Base-by-base conservation (phyloP, 805 yeast genomes). In the Ogataea minuta region DNA sequence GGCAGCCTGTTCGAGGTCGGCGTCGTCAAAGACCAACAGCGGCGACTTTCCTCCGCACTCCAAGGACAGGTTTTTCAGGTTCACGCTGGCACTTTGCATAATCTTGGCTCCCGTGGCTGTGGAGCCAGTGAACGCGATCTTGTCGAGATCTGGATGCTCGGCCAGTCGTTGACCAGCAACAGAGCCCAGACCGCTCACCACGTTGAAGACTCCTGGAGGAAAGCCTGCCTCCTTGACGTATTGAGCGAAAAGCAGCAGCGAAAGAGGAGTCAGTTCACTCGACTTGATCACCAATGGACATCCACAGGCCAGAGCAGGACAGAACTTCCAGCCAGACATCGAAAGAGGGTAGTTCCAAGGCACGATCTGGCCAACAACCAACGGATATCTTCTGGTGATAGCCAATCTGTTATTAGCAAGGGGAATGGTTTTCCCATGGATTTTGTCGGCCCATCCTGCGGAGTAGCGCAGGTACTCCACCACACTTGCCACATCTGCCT, bases 301-400 rank as follows among this genome's bases (percentile, higher is more conserved):
- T 39, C 93, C 93, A 37, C 86, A 81, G 28, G 90, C 88, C 48
- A 84, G 64, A 8, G 95, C 93, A 15, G 91, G 91, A 19, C 84
- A 87, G 55, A 84, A 68, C 62, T 84, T 84, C 93, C 93, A 84
- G 16, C 84, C 71, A 11, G 84, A 79, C 88, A 83, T 81, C 23
- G 72, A 66, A 50, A 80, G 60, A 21, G 87, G 86, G 57, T 77
- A 81, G 64, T 80, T 80, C 86, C 87, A 80, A 23, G 87, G 87
- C 41, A 81, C 77, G 49, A 80, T 77, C 58, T 78, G 81, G 9
- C 79, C 86, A 51, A 81, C 78, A 25, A 80, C 84, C 35, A 68
- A 58, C 5, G 87, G 83, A 60, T 82, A 84, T 48, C 79, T 80
- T 37, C 79, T 68, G 17, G 89, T 81, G 63, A 78, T 80, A 24